These are phyloP conservation scores for Chrysochromulina tobinii DNA, from an alignment of 78 protist species.

Conservation along the genomic window DNA sequence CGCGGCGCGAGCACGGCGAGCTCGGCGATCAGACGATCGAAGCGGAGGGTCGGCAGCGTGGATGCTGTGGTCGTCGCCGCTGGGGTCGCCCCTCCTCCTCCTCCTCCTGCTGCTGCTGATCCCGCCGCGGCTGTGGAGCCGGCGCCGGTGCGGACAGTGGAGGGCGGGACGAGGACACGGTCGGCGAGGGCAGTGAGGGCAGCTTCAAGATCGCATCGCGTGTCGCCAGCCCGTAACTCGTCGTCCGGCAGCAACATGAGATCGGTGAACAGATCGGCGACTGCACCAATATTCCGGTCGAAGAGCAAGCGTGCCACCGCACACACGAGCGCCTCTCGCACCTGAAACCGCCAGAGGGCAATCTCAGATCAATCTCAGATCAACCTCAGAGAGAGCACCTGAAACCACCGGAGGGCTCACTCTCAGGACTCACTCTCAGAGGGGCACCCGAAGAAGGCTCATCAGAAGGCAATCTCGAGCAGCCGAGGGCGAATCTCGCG, in stretches of 20 bases:
- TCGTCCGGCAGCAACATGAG: constrained; percentile 20
- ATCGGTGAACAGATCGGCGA: constrained; percentile 20
- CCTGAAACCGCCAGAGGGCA: neutral
- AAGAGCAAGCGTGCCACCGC: constrained; percentile 29
- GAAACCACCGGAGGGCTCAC: neutral
- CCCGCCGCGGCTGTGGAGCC: too few relatives aligned
- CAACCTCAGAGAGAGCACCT: neutral
- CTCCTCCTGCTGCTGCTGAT: too few relatives aligned
- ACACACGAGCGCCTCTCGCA: constrained; percentile 14
- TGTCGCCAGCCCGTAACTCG: neutral
- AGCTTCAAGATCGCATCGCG: neutral
- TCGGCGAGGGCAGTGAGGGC: neutral
- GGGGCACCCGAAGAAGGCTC: too few relatives aligned
- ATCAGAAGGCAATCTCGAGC: too few relatives aligned
- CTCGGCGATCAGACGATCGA: neutral
- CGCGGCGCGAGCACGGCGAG: constrained; percentile 12
- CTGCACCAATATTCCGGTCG: neutral
- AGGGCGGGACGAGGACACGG: neutral
- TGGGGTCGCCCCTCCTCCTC: too few relatives aligned
- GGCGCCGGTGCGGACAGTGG: neutral
- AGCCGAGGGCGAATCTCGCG: too few relatives aligned
- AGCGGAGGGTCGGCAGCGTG: neutral
- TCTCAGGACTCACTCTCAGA: too few relatives aligned
- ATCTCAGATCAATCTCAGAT: too few relatives aligned
- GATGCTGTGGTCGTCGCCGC: neutral